phyloP scores from a whole-genome alignment of 192 early-diverging fungal species.

The Linnemannia schmuckeri region DNA sequence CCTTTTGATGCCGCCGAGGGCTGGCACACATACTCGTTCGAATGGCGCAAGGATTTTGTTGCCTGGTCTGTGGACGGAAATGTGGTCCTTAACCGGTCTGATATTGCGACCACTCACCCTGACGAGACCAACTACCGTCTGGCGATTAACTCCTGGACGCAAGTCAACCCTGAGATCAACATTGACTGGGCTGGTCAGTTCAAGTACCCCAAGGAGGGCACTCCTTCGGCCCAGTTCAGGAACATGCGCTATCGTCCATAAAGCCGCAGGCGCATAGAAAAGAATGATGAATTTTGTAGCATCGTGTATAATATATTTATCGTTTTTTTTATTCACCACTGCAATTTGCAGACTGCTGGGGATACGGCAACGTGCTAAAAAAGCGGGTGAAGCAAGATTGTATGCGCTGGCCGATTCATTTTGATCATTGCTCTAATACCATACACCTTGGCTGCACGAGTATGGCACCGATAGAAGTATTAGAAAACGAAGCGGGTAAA shows the following conservation, averaged over 20 bases:
- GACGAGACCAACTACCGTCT: slow-evolving; percentile 31
- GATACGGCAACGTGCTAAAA: not conserved
- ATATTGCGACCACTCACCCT: slow-evolving; percentile 32
- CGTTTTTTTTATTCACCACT: not conserved
- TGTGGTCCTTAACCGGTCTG: slow-evolving; percentile 35
- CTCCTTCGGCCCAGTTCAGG: slow-evolving; percentile 41
- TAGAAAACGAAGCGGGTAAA: not conserved
- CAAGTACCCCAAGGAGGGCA: slow-evolving; percentile 27
- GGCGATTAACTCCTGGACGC: slow-evolving; percentile 48
- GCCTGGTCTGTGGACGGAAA: slow-evolving; percentile 42
- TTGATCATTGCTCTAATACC: not conserved
- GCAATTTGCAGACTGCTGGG: not conserved
- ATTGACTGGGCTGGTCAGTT: slow-evolving; percentile 48
- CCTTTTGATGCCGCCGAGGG: slow-evolving; percentile 41
- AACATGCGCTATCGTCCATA: slow-evolving; percentile 45
- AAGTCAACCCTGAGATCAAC: slow-evolving; percentile 42
- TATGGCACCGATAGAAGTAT: not conserved
- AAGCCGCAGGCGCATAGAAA: not conserved
- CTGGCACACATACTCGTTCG: slow-evolving; percentile 49
- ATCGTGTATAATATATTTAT: not conserved
- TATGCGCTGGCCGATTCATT: not conserved
- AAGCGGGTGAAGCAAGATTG: no score
- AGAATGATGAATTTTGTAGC: no score
- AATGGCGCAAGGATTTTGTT: slow-evolving; percentile 46
- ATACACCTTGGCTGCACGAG: not conserved